Base-by-base conservation (phyloP, 2,329 filamentous ascomycete species). In the Mollisiaceae sp. region DNA sequence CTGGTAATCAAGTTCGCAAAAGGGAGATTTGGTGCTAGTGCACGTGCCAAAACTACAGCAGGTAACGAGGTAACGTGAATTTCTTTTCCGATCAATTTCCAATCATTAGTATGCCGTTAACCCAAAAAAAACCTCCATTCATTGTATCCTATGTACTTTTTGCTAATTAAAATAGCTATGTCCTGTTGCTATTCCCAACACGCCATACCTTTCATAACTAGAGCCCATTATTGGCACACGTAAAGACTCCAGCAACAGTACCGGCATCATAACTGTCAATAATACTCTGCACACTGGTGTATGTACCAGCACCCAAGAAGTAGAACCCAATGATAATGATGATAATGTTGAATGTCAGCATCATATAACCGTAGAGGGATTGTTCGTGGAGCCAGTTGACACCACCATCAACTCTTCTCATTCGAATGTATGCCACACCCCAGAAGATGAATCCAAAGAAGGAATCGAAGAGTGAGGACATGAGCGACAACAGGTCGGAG, bases 391-490 rank as follows among this genome's bases (percentile, higher is more conserved):
- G 38, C 74, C 75, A 76, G 0, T 81, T 79, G 2, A 83, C 75
- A 8, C 84, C 82, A 41, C 86, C 83, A 68, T 92, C 89, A 1
- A 85, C 89, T 22, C 80, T 80, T 57, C 91, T 84, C 90, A 94
- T 92, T 63, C 90, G 86, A 74, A 93, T 85, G 75, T 92, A 94
- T 0, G 91, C 91, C 1, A 92, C 85, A 14, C 90, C 91, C 47
- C 47, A 32, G 15, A 52, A 52, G 20, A 32, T 27, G 24, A 52
- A 27, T 4, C 47, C 94, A 73, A 94, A 94, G 83, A 93, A 94
- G 62, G 91, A 94, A 79, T 97, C 93, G 75, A 97, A 97, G 1
- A 97, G 85, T 4, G 92, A 92, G n/a, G 89, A 91, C 89, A 93
- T 91, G 67, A 93, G 82, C 4, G 88, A 89, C n/a, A 88, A 78